These are phyloP conservation scores for Fonsecaea erecta DNA, from an alignment of 2,329 filamentous ascomycete genomes.

Conservation along the genomic window DNA sequence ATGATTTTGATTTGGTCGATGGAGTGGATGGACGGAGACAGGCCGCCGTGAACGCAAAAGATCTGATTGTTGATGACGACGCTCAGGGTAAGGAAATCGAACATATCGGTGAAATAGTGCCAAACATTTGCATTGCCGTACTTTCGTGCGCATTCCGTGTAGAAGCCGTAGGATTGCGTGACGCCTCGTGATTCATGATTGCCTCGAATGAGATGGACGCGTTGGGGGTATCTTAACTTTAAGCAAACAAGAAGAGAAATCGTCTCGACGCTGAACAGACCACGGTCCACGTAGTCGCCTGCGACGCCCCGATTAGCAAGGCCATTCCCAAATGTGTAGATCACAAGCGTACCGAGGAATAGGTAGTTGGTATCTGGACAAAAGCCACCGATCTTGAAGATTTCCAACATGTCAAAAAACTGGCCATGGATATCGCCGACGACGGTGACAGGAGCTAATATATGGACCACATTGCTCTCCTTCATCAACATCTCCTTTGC, in stretches of 20 bases:
- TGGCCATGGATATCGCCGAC: constrained; percentile 99
- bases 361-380: constrained; percentile 98
- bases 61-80: constrained; percentile 99
- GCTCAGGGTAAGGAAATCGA: constrained; percentile 94
- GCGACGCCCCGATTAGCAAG: constrained; percentile 9
- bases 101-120: constrained; percentile 99
- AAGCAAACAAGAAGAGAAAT: constrained; percentile 97
- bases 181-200: constrained; percentile 98
- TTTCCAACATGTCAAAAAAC: constrained; percentile 98
- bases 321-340: background rate
- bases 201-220: constrained; percentile 93
- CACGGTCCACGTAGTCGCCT: constrained; percentile 98
- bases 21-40: constrained; percentile 90
- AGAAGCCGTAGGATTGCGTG: constrained; percentile 98
- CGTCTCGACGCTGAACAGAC: constrained; percentile 98
- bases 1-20: constrained; percentile 99
- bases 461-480: constrained; percentile 99
- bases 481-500: constrained; percentile 99
- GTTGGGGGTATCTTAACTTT: constrained; percentile 93
- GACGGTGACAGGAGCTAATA: constrained; percentile 91
- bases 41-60: constrained; percentile 95
- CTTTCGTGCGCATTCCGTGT: constrained; percentile 96
- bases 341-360: constrained; percentile 72
- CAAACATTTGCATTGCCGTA: constrained; percentile 98
- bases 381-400: constrained; percentile 96